phyloP scores from a whole-genome alignment of 2,329 filamentous ascomycete species.

The Pseudocercospora fijiensis region DNA sequence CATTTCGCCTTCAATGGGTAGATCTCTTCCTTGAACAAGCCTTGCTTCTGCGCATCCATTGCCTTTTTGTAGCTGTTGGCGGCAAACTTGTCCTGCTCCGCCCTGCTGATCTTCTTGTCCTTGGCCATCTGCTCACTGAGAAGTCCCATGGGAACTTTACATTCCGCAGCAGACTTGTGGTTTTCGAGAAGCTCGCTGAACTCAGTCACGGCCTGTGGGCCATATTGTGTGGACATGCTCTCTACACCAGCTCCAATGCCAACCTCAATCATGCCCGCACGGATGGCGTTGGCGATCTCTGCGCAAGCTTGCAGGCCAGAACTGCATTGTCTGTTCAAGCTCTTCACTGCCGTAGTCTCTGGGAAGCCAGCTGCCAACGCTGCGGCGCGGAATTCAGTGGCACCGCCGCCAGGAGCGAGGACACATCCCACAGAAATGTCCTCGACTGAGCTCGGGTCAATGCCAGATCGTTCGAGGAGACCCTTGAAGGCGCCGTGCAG shows the following conservation, averaged over 20 bases:
- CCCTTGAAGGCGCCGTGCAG: slow-evolving; percentile 79
- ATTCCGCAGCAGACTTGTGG: slow-evolving; percentile 82
- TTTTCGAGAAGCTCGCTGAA: slow-evolving; percentile 86
- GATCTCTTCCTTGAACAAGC: slow-evolving; percentile 93
- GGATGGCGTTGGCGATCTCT: slow-evolving; percentile 92
- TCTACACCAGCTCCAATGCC: slow-evolving; percentile 94
- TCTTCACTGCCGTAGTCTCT: slow-evolving; percentile 77
- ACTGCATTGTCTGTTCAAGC: slow-evolving; percentile 91
- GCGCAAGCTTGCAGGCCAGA: slow-evolving; percentile 89
- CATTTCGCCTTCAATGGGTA: slow-evolving; percentile 80
- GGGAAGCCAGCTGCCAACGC: slow-evolving; percentile 89
- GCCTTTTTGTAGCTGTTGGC: slow-evolving; percentile 93
- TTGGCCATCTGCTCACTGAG: slow-evolving; percentile 94
- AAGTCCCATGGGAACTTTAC: slow-evolving; percentile 95
- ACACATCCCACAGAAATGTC: slow-evolving; percentile 92
- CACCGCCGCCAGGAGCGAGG: slow-evolving; percentile 86
- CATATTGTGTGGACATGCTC: slow-evolving; percentile 93
- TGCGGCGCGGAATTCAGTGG: slow-evolving; percentile 94
- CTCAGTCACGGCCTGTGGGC: slow-evolving; percentile 82
- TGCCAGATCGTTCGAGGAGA: slow-evolving; percentile 78
- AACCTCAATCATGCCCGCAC: slow-evolving; percentile 87
- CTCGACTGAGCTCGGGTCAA: slow-evolving; percentile 84
- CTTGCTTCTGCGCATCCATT: slow-evolving; percentile 74
- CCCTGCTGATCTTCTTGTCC: slow-evolving; percentile 70
- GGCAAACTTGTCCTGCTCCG: slow-evolving; percentile 85